These are phyloP conservation scores for Boletus subcaerulescens DNA, from an alignment of 768 basidiomycete species.

Conservation along the genomic window DNA sequence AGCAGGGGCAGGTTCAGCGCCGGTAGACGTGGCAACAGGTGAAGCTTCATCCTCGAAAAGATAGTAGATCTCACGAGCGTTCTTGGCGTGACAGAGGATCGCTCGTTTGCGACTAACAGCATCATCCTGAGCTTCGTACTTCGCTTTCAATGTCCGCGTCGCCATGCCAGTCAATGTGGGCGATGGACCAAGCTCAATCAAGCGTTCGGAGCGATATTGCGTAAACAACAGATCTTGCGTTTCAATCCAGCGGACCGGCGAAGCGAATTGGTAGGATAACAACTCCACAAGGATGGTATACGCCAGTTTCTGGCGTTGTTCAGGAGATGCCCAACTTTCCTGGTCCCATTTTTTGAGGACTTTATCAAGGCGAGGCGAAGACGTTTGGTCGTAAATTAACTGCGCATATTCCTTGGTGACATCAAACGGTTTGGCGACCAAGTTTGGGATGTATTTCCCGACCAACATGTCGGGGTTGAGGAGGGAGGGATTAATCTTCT, in stretches of 20 bases:
- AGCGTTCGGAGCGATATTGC: slow-evolving; percentile 82
- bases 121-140: slow-evolving; percentile 89
- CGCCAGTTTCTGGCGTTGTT: slow-evolving; percentile 89
- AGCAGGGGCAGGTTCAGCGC: slow-evolving; percentile 36
- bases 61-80: slow-evolving; percentile 96
- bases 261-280: slow-evolving; percentile 96
- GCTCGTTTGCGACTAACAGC: slow-evolving; percentile 73
- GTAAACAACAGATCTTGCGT: slow-evolving; percentile 95
- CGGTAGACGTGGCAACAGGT: slow-evolving; percentile 18
- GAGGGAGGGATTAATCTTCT: slow-evolving; percentile 92
- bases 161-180: slow-evolving; percentile 97
- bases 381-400: slow-evolving; percentile 94
- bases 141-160: slow-evolving; percentile 82
- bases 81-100: slow-evolving; percentile 93
- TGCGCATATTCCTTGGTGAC: slow-evolving; percentile 87
- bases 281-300: slow-evolving; percentile 97
- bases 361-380: slow-evolving; percentile 91
- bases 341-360: slow-evolving; percentile 93
- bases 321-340: slow-evolving; percentile 78
- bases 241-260: slow-evolving; percentile 98
- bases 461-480: slow-evolving; percentile 94
- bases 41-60: slow-evolving; percentile 86
- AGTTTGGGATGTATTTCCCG: slow-evolving; percentile 95
- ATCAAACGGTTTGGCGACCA: slow-evolving; percentile 85
- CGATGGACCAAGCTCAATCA: slow-evolving; percentile 95